Percentiles rank a stretch among this genome's conserved stretches.
Conservation (phyloP, 352 stramenopile species). For the Globisporangium mamillatum region DNA sequence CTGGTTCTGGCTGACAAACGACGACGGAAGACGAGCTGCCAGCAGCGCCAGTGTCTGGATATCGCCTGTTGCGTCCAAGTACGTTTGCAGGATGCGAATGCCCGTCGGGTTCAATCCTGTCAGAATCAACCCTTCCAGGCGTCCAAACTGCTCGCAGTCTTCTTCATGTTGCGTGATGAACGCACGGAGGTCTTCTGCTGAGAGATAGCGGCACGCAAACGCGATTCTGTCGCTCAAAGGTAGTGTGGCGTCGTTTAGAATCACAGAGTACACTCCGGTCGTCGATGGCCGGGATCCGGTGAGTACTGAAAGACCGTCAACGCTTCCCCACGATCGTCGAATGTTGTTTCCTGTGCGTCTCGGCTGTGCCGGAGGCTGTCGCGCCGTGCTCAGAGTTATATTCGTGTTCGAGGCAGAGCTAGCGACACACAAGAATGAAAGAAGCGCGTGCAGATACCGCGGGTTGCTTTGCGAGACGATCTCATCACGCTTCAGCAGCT, state of each 20-base stretch:
- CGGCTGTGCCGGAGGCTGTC: slow-evolving; percentile 28
- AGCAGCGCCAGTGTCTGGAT: slow-evolving; percentile 91
- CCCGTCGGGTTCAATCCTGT: slow-evolving; percentile 83
- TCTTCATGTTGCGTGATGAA: slow-evolving; percentile 82
- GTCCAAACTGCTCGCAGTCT: slow-evolving; percentile 77
- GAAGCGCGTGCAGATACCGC: slow-evolving; percentile 80
- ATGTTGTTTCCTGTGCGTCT: slow-evolving; percentile 26
- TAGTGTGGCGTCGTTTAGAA: slow-evolving; percentile 86
- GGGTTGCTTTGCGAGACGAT: slow-evolving; percentile 57
- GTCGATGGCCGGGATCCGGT: slow-evolving; percentile 15
- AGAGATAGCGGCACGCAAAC: slow-evolving; percentile 90
- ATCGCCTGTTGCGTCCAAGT: slow-evolving; percentile 88
- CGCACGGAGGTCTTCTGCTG: slow-evolving; percentile 71
- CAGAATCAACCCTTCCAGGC: slow-evolving; percentile 90
- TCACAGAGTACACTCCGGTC: slow-evolving; percentile 55
- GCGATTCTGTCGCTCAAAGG: slow-evolving; percentile 87
- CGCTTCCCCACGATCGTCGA: slow-evolving; percentile 59
- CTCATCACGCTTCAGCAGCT: slow-evolving; percentile 74
- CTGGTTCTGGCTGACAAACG: slow-evolving; percentile 51
- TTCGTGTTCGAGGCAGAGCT: slow-evolving; percentile 30
- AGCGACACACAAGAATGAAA: slow-evolving; percentile 65
- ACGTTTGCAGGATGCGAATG: slow-evolving; percentile 88
- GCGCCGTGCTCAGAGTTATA: slow-evolving; percentile 23
- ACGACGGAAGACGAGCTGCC: slow-evolving; percentile 56
- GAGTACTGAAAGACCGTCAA: slow-evolving; percentile 48